Percentiles rank a stretch among this genome's conserved stretches.
phyloP scores from a whole-genome alignment of 2,329 filamentous ascomycete genomes.

The Monosporascus sp. region DNA sequence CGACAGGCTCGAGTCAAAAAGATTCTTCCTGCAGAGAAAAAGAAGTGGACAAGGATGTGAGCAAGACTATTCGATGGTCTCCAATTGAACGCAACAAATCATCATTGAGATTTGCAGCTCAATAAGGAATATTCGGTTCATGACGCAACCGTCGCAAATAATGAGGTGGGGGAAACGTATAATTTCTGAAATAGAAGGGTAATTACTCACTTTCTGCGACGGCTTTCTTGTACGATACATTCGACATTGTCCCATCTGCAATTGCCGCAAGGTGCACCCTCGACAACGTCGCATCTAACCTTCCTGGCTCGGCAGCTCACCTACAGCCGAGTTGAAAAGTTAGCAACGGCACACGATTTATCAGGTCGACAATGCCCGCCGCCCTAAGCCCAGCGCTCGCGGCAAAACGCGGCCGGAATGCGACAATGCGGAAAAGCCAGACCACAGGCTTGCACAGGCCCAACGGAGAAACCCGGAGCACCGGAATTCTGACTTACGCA shows the following conservation, averaged over 20 bases:
- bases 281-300: slow-evolving; percentile 89
- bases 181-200: background rate
- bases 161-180: background rate
- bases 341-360: background rate
- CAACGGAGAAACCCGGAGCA: background rate
- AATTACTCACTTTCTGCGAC: slow-evolving; percentile 71
- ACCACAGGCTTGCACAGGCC: background rate
- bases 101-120: slow-evolving; percentile 14
- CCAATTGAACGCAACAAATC: background rate
- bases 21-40: slow-evolving; percentile 22
- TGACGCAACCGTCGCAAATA: slow-evolving; percentile 10
- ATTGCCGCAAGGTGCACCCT: slow-evolving; percentile 82
- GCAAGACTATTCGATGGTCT: slow-evolving; percentile 13
- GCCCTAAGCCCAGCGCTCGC: background rate
- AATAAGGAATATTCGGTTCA: slow-evolving; percentile 7
- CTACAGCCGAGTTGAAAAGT: background rate
- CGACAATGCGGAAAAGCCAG: background rate
- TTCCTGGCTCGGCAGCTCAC: slow-evolving; percentile 71
- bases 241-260: slow-evolving; percentile 76
- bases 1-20: slow-evolving; percentile 22
- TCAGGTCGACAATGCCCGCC: background rate
- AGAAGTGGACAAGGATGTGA: slow-evolving; percentile 17
- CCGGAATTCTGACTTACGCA: slow-evolving; percentile 56
- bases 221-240: slow-evolving; percentile 73
- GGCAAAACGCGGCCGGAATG: background rate